Conservation (phyloP, 441 rosid species). For the Jatropha multifida region DNA sequence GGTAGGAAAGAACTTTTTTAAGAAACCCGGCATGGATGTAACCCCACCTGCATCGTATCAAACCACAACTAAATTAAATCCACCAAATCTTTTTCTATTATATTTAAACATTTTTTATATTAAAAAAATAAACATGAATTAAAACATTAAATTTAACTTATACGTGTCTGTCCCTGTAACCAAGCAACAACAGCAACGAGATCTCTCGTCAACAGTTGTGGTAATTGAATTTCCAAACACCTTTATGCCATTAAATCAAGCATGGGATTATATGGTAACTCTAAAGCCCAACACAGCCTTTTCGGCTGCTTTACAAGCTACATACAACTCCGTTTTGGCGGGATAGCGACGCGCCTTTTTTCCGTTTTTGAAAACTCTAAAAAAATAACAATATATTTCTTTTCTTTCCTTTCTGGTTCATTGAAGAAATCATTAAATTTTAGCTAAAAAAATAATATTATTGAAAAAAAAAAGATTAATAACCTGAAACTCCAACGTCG, state of each 20-base stretch:
- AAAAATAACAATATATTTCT: neutral
- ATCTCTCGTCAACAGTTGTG: neutral
- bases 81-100: too few species aligned
- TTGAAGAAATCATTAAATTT: neutral
- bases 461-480: neutral
- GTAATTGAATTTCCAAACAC: neutral
- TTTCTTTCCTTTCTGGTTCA: neutral
- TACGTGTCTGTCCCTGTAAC: neutral
- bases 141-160: neutral
- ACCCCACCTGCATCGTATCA: constrained; percentile 62
- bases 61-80: neutral
- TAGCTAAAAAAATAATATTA: neutral
- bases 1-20: constrained; percentile 72
- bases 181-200: neutral
- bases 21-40: constrained; percentile 77
- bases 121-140: too few species aligned
- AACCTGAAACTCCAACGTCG: constrained; percentile 87
- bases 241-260: neutral
- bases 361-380: neutral
- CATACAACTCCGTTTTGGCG: constrained; percentile 19
- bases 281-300: neutral
- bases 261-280: neutral
- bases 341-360: constrained; percentile 8
- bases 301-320: neutral
- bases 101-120: neutral